These are phyloP conservation scores for Wickerhamomyces ciferrii DNA, from an alignment of 805 yeast genomes.

Conservation along the genomic window DNA sequence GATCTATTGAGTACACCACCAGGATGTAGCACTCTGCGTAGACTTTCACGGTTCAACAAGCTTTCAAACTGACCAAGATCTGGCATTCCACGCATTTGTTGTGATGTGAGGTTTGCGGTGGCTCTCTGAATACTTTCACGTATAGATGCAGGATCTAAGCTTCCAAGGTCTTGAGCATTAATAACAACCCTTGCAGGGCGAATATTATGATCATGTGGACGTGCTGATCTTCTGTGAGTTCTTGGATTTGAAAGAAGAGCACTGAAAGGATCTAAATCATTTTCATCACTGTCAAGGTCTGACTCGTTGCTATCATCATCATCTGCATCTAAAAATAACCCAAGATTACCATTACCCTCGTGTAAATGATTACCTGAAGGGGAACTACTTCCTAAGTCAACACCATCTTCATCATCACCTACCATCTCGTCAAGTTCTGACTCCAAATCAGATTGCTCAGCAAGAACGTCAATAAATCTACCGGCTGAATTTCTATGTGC, in stretches of 20 bases:
- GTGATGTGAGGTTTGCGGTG: not conserved
- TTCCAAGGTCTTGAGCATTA: not conserved
- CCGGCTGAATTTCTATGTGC: too few species aligned
- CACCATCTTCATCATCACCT: slow-evolving; percentile 22
- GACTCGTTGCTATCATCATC: slow-evolving; percentile 11
- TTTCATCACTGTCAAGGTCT: slow-evolving; percentile 12
- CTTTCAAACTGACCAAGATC: not conserved
- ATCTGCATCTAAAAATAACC: slow-evolving; percentile 14
- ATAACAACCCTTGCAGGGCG: not conserved
- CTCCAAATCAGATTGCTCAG: not conserved
- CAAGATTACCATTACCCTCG: slow-evolving; percentile 24
- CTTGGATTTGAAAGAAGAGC: slow-evolving; percentile 9
- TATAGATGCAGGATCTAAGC: not conserved
- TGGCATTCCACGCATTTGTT: not conserved
- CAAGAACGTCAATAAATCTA: slow-evolving; percentile 12
- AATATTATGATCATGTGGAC: not conserved
- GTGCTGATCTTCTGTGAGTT: not conserved
- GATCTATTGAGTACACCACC: not conserved
- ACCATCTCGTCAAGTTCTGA: slow-evolving; percentile 21
- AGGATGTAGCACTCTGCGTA: not conserved
- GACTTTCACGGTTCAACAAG: not conserved
- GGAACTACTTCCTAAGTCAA: not conserved
- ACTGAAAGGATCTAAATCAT: slow-evolving; percentile 16
- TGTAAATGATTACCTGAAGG: not conserved
- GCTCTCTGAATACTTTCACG: not conserved